Evolutionary conservation across 768 basidiomycete genomes (phyloP).

Genomic region (Strobilomyces echinocephalus): DNA sequence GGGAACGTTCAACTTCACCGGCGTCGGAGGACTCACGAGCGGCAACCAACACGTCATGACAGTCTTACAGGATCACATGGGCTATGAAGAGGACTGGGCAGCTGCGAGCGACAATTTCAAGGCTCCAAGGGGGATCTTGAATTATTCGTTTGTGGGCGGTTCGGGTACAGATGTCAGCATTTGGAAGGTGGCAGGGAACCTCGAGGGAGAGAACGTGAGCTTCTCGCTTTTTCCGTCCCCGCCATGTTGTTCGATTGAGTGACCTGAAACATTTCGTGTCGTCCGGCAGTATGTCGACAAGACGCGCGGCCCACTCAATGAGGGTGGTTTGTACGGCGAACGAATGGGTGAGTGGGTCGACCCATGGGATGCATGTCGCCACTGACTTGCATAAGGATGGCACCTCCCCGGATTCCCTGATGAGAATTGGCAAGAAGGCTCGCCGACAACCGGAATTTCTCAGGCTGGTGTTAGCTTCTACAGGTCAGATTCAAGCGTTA

Average conservation of each 20-base stretch:
- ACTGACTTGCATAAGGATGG: constrained; percentile 34
- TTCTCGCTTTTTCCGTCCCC: neutral
- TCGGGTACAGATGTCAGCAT: constrained; percentile 31
- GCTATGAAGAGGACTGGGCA: constrained; percentile 42
- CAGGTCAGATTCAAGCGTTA: constrained; percentile 26
- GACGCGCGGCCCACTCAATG: constrained; percentile 52
- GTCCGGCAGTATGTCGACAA: constrained; percentile 41
- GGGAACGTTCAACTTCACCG: constrained; percentile 14
- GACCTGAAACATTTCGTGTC: neutral
- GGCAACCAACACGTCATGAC: constrained; percentile 42
- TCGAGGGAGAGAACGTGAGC: constrained; percentile 44
- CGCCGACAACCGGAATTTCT: constrained; percentile 39
- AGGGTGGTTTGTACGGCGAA: constrained; percentile 55
- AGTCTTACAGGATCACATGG: constrained; percentile 53
- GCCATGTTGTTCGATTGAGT: neutral
- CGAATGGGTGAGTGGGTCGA: constrained; percentile 34
- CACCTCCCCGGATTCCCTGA: constrained; percentile 57
- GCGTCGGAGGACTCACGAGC: neutral
- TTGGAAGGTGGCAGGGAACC: constrained; percentile 51
- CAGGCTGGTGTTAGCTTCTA: constrained; percentile 47
- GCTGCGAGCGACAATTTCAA: constrained; percentile 45
- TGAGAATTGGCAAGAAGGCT: constrained; percentile 38
- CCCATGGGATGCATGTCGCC: neutral
- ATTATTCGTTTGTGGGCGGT: constrained; percentile 43
- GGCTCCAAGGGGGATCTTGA: constrained; percentile 43